These are phyloP conservation scores for Fraxinus quadrangulata DNA, from an alignment of 257 asterid genomes.

Conservation along the genomic window DNA sequence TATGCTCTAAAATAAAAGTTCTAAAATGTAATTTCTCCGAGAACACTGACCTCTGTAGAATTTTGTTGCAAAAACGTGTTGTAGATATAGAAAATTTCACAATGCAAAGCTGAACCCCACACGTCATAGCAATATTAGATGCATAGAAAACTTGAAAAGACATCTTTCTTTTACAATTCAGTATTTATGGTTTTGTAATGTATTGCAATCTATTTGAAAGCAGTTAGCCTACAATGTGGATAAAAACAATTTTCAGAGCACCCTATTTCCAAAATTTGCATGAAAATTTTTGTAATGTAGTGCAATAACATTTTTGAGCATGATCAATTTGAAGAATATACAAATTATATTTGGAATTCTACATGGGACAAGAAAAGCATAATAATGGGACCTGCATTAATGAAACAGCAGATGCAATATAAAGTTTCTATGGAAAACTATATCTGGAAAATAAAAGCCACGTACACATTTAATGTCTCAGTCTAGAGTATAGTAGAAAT, in stretches of 20 bases:
- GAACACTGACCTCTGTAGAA: not conserved
- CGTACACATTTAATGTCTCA: not conserved
- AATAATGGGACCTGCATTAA: not conserved
- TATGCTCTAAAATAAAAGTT: not conserved
- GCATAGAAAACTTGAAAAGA: not conserved
- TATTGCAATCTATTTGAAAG: not conserved
- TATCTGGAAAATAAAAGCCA: not conserved
- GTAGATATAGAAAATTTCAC: not conserved
- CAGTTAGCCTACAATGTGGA: not conserved
- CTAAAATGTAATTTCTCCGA: not conserved
- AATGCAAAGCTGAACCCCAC: not conserved
- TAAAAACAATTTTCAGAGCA: not conserved
- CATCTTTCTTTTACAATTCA: not conserved
- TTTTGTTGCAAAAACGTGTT: not conserved
- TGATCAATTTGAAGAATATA: not conserved
- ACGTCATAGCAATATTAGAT: not conserved
- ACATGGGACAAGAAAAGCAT: not conserved
- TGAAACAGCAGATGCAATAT: not conserved
- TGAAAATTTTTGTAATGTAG: not conserved
- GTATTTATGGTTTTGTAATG: not conserved
- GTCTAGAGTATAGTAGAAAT: constrained; percentile 24
- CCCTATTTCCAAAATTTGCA: not conserved
- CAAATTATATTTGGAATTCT: not conserved
- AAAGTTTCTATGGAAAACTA: not conserved
- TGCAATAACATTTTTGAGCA: not conserved